phyloP scores from a whole-genome alignment of 2,329 filamentous ascomycete genomes.

The Curvularia sp. region DNA sequence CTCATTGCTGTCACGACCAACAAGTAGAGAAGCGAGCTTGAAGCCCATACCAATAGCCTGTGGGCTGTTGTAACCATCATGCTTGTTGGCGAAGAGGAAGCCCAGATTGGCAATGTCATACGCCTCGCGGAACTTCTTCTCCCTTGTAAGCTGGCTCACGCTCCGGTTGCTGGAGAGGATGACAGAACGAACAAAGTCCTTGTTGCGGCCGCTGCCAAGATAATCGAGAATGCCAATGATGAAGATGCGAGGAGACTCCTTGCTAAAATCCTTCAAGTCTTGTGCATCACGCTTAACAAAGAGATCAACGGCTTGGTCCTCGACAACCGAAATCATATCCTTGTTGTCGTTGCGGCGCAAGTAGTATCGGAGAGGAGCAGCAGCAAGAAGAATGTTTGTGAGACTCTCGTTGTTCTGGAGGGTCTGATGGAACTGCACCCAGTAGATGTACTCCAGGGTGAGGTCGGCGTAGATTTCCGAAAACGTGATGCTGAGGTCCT shows the following conservation, averaged over 20 bases:
- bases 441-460: conserved; percentile 48
- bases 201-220: conserved; percentile 40
- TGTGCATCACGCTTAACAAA: conserved; percentile 41
- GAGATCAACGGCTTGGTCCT: conserved; percentile 37
- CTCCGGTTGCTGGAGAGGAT: conserved; percentile 38
- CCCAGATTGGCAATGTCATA: conserved; percentile 47
- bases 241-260: conserved; percentile 43
- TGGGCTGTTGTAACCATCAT: conserved; percentile 44
- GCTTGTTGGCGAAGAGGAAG: conserved; percentile 43
- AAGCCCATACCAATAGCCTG: conserved; percentile 50
- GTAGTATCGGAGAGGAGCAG: conserved; percentile 44
- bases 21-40: conserved; percentile 46
- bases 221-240: conserved; percentile 41
- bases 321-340: conserved; percentile 35
- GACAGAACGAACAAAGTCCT: conserved; percentile 40
- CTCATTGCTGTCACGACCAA: conserved; percentile 37
- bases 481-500: conserved; percentile 49
- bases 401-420: conserved; percentile 50
- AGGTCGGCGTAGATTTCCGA: conserved; percentile 56
- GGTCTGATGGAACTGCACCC: conserved; percentile 41
- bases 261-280: conserved; percentile 38
- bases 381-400: conserved; percentile 43
- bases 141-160: conserved; percentile 36
- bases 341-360: conserved; percentile 31
- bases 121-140: conserved; percentile 43